Evolutionary conservation across 78 protist species (phyloP).

Genomic region (Isochrysis galbana): DNA sequence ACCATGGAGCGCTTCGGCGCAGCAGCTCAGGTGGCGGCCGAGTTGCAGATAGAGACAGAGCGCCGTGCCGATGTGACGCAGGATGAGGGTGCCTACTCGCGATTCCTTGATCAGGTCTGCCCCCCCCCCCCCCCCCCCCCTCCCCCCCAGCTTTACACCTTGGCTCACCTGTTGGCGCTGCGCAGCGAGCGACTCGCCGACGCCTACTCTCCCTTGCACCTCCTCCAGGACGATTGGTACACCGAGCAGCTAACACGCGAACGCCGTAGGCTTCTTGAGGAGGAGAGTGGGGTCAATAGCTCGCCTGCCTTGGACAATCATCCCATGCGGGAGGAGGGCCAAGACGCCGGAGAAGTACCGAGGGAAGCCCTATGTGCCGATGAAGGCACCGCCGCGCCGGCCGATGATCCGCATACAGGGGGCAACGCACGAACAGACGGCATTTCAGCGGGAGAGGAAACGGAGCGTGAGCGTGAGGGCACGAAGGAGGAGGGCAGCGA

Average conservation of each 20-base stretch:
- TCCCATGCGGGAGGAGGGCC: not conserved
- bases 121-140: no score
- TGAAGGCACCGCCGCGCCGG: not conserved
- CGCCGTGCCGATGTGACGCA: conserved; percentile 5
- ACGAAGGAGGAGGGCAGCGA: not conserved
- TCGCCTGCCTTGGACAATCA: no score
- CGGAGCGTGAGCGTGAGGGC: not conserved
- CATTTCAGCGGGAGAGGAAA: not conserved
- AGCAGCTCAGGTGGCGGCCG: not conserved
- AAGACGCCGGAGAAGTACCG: not conserved
- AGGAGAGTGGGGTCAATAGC: no score
- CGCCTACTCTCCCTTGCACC: no score
- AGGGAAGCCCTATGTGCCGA: no score
- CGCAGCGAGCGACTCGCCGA: no score
- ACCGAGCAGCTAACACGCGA: not conserved
- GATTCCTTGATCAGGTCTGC: not conserved
- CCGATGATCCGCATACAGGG: no score
- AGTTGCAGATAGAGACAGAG: not conserved
- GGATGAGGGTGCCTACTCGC: conserved; percentile 8
- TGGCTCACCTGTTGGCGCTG: no score
- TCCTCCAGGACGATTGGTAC: conserved; percentile 22
- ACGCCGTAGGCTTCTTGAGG: not conserved
- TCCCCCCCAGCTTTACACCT: no score
- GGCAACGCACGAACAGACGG: no score
- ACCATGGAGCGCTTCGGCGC: not conserved